These are phyloP conservation scores for Parachaetomium inaequale DNA, from an alignment of 495 filamentous ascomycete species.

Conservation along the genomic window DNA sequence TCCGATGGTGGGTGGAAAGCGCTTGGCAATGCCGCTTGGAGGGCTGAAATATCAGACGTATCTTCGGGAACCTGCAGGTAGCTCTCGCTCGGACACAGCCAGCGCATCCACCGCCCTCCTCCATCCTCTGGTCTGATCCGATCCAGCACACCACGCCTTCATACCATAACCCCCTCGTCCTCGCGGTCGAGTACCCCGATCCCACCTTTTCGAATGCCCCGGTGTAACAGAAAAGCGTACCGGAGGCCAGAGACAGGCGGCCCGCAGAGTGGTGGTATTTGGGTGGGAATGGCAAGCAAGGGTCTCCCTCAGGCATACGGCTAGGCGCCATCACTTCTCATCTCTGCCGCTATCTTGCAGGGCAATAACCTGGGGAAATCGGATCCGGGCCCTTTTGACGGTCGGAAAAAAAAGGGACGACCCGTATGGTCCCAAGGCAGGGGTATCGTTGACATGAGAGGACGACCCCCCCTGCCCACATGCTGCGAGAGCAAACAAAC, in stretches of 20 bases:
- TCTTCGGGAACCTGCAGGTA: conserved; percentile 8
- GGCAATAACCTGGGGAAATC: neutral
- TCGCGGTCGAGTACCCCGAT: neutral
- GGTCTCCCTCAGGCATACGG: neutral
- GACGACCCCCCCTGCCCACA: neutral
- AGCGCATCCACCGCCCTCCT: conserved; percentile 4
- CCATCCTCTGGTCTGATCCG: neutral
- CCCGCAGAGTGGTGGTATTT: neutral
- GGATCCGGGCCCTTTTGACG: conserved; percentile 1
- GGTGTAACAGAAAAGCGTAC: neutral
- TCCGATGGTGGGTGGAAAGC: neutral
- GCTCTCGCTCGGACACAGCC: neutral
- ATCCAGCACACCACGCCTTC: neutral
- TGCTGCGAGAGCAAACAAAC: conserved; percentile 8
- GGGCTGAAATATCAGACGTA: neutral
- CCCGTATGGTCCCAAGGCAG: neutral
- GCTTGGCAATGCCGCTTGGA: neutral
- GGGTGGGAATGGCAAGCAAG: neutral
- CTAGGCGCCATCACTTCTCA: conserved; percentile 2
- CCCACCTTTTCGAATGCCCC: neutral
- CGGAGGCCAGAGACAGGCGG: neutral
- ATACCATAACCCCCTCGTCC: neutral
- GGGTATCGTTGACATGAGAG: neutral
- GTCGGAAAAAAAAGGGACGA: neutral
- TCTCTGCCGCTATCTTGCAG: conserved; percentile 13